Evolutionary conservation across 164 flowering plant species (phyloP), one percentile per base, ranked within the genome.

Genomic region (Akebia trifoliata): DNA sequence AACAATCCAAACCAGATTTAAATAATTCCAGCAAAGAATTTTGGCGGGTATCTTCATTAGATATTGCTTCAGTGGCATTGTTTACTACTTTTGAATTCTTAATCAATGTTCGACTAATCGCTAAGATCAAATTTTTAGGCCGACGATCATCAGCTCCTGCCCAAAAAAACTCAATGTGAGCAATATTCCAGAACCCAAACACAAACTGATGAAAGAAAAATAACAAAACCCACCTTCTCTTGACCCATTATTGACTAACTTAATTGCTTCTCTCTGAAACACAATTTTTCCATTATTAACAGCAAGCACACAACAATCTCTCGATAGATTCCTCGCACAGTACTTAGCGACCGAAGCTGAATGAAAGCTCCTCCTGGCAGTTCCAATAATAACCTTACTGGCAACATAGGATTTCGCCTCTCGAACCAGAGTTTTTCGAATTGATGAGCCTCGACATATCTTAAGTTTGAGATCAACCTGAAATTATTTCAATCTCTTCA

Each of bases 391-490:
- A 54, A 90, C 62, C 32, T 74, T 79, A 24, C 67, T 64, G 1
- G 97, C 95, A 42, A 39, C 37, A 56, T 71, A 81, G 4, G 77
- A 65, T 45, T 72, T 77, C 4, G 85, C 97, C 62, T 93, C 97
- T 4, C 80, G 68, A 17, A 82, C 86, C 18, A 93, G 50, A 34
- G 82, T 61, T 69, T 82, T 84, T 1, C 76, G 77, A 37, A 77
- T 68, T 0, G 93, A 87, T 17, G 82, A 57, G 20, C 97, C 99
- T 66, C 94, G 72, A 64, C 97, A 81, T 20, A 90, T 78, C 76
- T 93, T 90, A 20, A 90, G 85, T 80, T 93, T 93, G 36, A 93
- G 78, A 72, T 86, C 93, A 67, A 92, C 87, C 98, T 92, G 65
- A 64, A 21, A 43, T 60, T 52, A 38, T 60, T 21, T n/a, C n/a